Conservation (phyloP, 768 basidiomycete genomes). For the Nevesoporus exiguus region DNA sequence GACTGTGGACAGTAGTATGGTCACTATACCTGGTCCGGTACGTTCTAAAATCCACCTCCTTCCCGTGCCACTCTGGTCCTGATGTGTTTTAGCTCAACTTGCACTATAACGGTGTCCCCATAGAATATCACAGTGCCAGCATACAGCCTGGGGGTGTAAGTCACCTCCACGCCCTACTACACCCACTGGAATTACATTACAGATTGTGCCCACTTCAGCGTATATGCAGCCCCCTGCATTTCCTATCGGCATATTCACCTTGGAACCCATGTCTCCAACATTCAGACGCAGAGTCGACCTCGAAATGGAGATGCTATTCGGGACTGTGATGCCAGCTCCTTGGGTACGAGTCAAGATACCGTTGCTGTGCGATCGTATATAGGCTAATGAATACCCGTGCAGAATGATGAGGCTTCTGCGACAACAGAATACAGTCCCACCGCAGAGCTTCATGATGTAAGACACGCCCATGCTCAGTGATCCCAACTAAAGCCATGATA, state of each 20-base stretch:
- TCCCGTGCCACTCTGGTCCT: not conserved
- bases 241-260: not conserved
- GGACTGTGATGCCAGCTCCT: not conserved
- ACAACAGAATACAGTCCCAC: too few relatives aligned
- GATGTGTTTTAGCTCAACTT: not conserved
- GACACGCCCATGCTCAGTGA: too few relatives aligned
- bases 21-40: not conserved
- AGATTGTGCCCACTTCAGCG: not conserved
- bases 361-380: too few relatives aligned
- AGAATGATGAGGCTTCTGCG: too few relatives aligned
- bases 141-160: not conserved
- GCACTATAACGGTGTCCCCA: not conserved
- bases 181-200: not conserved
- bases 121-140: not conserved
- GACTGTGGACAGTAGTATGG: too few relatives aligned
- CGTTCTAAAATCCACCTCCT: not conserved
- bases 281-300: not conserved
- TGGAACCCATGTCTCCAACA: not conserved
- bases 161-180: not conserved
- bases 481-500: not conserved
- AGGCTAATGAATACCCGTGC: not conserved
- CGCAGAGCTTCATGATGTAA: too few relatives aligned
- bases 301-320: not conserved
- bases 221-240: not conserved
- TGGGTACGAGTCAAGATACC: not conserved